Base-by-base conservation (phyloP, 345 rosid species). In the Ceriops zippeliana region DNA sequence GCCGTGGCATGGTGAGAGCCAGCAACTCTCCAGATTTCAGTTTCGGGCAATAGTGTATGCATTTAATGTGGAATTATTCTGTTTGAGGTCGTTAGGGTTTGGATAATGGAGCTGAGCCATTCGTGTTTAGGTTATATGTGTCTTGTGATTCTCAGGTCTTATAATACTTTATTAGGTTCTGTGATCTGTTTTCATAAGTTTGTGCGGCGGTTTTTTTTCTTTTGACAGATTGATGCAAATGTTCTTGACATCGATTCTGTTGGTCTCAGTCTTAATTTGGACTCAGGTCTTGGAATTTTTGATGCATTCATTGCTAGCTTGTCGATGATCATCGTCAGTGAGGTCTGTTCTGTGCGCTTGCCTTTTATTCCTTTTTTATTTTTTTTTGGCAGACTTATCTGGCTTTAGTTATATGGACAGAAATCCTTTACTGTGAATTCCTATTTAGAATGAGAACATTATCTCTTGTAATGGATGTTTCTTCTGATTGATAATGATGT, bases 261-360 rank as follows among this genome's bases (percentile, higher is more conserved):
- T 61, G 84, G 76, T 72, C 61, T 86, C 65, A 74, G 74, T 49
- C 72, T 86, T 21, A 75, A 74, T 64, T 81, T 87, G 74, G 95
- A 86, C 35, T 64, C 85, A 61, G 99, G 92, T 35, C 98, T 87
- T 58, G 92, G 98, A 53, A 75, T 92, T 58, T 86, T 96, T 53
- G 99, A 96, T 84, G 99, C 97, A 1, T 89, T 96, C 80, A 52
- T 92, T 64, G 82, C 99, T 2, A 92, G 99, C 80, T 89, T 89
- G 54, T 96, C 98, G 2, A 92, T 96, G 97, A 96, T 96, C 19
- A 69, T 96, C 34, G 93, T 96, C 52, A 96, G 97, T 31, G 99
- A 96, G 99, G 99, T 96, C 65, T 61, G 92, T 73, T 6, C 68
- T 65, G 37, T 34, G 37, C 37, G 1, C 21, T 22, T 58, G 0